A percentile compares a stretch with the other conserved stretches of the same genome.
Conservation (phyloP, 2,329 filamentous ascomycete species). For the Penicillium psychrosexuale region DNA sequence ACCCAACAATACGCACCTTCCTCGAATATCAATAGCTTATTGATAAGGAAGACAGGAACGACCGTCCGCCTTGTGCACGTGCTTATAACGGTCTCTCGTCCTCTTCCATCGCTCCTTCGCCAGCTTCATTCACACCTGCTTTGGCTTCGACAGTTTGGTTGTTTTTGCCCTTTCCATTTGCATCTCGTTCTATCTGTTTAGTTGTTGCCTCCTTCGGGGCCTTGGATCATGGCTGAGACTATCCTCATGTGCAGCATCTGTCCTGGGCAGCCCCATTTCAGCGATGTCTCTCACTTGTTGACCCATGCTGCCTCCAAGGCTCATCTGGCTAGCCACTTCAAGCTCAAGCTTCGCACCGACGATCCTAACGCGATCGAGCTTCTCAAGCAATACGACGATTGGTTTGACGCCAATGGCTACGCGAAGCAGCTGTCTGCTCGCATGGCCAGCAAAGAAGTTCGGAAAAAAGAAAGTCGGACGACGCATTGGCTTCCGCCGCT, state of each 20-base stretch:
- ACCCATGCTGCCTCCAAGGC: conserved; percentile 91
- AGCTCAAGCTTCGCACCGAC: conserved; percentile 67
- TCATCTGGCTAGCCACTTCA: conserved; percentile 82
- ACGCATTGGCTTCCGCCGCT: conserved; percentile 1
- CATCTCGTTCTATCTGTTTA: conserved; percentile 4
- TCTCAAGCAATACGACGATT: conserved; percentile 68
- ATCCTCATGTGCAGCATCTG: conserved; percentile 81
- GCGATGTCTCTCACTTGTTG: conserved; percentile 84
- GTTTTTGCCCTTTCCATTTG: conserved; percentile 28
- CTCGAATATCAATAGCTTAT: background rate
- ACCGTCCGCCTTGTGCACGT: background rate
- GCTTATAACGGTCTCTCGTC: background rate
- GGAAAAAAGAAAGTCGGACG: conserved; percentile 47
- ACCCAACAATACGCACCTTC: background rate
- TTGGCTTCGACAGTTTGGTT: conserved; percentile 12
- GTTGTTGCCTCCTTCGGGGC: background rate
- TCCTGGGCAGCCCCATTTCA: conserved; percentile 74
- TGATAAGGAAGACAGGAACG: background rate
- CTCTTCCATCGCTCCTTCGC: conserved; percentile 22
- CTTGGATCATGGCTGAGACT: conserved; percentile 46
- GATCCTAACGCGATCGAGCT: conserved; percentile 63
- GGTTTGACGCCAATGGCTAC: conserved; percentile 72
- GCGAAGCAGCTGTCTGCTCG: conserved; percentile 72
- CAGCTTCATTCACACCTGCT: conserved; percentile 5
- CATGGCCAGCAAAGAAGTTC: conserved; percentile 71